Base-by-base conservation (phyloP, 306 rosid species). In the Adenanthera pavonina region DNA sequence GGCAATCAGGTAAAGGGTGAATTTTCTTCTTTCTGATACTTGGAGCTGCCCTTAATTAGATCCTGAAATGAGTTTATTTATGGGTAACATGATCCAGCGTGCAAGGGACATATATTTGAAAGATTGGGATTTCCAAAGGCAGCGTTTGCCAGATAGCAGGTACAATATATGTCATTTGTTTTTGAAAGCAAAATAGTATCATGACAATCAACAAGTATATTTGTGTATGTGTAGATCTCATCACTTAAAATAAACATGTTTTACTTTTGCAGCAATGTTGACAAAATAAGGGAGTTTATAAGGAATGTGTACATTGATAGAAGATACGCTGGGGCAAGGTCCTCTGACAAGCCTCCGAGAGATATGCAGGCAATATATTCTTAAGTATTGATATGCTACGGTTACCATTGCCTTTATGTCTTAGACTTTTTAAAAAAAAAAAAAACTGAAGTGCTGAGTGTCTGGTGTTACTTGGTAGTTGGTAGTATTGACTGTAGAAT, bases 61-160 rank as follows among this genome's bases (percentile, higher is more conserved):
- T 75, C 67, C 81, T 86, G 85, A 69, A 73, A 49, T 17, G 82
- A 76, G 36, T 80, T 81, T 62, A 48, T 64, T 48, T 72, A 61
- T 57, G 75, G 69, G 25, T 75, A 15, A 75, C 74, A 53, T 52
- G 8, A 81, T 84, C 82, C 80, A 94, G 98, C 97, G 95, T 56
- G 98, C 98, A 84, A 91, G 97, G 87, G 98, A 94, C 54, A 73
- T 77, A 48, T 91, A 92, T 85, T 90, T 94, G 88, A 91, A 80
- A 83, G 89, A 84, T 83, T 94, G 98, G 98, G 98, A 94, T 85
- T 89, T 92, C 81, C 97, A 91, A 80, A 91, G 87, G 87, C 91
- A 89, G 78, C 90, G 94, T 43, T 79, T 92, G 61, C 97, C 94
- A 41, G 88, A 83, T 84, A 92, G 81, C 97, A 94, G 97, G 98